Evolutionary conservation across 2,329 filamentous ascomycete genomes (phyloP).

Genomic region (Mollisia scopiformis): DNA sequence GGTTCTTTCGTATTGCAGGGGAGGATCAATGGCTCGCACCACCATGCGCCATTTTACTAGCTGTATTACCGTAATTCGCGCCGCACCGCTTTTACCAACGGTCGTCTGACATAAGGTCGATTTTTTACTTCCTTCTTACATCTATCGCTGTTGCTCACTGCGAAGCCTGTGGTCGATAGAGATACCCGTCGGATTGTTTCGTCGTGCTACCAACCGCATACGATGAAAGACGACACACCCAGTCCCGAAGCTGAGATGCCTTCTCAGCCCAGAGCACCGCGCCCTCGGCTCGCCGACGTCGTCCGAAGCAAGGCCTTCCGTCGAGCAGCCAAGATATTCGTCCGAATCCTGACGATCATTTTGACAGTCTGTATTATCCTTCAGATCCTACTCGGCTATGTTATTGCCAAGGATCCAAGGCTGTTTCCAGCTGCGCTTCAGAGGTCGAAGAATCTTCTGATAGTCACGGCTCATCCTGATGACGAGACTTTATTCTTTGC

Average conservation of each 20-base stretch:
- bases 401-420: slow-evolving; percentile 40
- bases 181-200: background rate
- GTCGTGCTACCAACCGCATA: background rate
- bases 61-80: background rate
- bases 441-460: slow-evolving; percentile 38
- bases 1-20: background rate
- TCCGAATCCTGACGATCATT: background rate
- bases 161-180: background rate
- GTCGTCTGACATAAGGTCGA: background rate
- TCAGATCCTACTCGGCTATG: slow-evolving; percentile 41
- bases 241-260: background rate
- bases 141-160: background rate
- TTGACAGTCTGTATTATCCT: slow-evolving; percentile 29
- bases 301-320: background rate
- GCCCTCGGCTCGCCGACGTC: background rate
- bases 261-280: background rate
- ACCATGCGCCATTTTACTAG: background rate
- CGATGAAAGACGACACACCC: background rate
- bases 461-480: slow-evolving; percentile 40
- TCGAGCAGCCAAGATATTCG: background rate
- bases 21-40: too few relatives aligned
- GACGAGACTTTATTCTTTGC: slow-evolving; percentile 36
- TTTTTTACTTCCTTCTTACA: background rate
- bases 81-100: background rate
- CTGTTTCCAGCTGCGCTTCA: slow-evolving; percentile 41